Evolutionary conservation across 371 early-diverging fungal species (phyloP).

Genomic region (Blakeslea trispora): DNA sequence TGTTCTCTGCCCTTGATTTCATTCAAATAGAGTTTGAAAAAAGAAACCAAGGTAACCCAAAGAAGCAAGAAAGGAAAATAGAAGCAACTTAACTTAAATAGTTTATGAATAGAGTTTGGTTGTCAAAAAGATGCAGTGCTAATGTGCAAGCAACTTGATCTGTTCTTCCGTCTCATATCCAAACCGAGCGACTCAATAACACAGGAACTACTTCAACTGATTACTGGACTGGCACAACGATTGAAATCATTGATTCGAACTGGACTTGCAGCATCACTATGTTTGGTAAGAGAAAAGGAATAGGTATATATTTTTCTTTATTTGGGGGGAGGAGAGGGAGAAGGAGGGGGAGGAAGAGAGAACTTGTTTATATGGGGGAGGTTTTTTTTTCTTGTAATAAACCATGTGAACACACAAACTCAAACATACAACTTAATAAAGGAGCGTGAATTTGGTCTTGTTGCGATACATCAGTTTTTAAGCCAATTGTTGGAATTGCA

Average conservation of each 20-base stretch:
- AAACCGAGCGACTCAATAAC: slow-evolving; percentile 69
- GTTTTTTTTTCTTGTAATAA: background rate
- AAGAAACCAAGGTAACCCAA: slow-evolving; percentile 24
- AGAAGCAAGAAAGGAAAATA: too few species aligned
- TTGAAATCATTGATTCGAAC: slow-evolving; percentile 68
- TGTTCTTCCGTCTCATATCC: slow-evolving; percentile 47
- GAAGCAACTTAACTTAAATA: background rate
- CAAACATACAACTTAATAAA: slow-evolving; percentile 6
- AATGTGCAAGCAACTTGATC: slow-evolving; percentile 33
- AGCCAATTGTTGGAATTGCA: slow-evolving; percentile 58
- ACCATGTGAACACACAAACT: background rate
- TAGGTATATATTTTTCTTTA: slow-evolving; percentile 4
- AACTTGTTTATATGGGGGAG: background rate
- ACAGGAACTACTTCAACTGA: slow-evolving; percentile 84
- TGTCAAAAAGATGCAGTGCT: slow-evolving; percentile 74
- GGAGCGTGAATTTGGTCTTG: slow-evolving; percentile 33
- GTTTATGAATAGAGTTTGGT: slow-evolving; percentile 49
- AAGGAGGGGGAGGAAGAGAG: background rate
- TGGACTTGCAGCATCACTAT: slow-evolving; percentile 83
- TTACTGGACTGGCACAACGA: slow-evolving; percentile 69
- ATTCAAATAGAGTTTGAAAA: slow-evolving; percentile 41
- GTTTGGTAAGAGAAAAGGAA: slow-evolving; percentile 59
- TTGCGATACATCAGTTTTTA: slow-evolving; percentile 58
- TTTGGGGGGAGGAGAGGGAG: background rate
- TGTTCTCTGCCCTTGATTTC: slow-evolving; percentile 84